Base-by-base conservation (phyloP, 345 rosid genomes). In the Eucalyptus erythrocorys region DNA sequence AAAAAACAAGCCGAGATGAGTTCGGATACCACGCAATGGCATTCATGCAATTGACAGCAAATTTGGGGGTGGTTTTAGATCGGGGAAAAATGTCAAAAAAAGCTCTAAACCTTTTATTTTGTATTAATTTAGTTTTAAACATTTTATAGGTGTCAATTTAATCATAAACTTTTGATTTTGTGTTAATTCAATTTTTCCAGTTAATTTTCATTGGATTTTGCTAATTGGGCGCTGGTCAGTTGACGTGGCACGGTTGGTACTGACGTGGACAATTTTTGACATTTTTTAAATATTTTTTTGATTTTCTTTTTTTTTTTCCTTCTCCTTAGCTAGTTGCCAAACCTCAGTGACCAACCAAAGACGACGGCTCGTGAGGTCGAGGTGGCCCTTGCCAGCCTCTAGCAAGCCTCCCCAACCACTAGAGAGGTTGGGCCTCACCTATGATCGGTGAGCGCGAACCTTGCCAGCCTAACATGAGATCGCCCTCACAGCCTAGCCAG, bases 141-240 rank as follows among this genome's bases (percentile, higher is more conserved):
- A 4, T 50, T 50, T 50, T 50, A 50, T 16, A 50, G 0, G 22
- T 50, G 0, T 4, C 22, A 51, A 51, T 17, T 51, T 51, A 7
- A 51, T 51, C 0, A 51, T 51, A 51, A 51, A 51, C 0, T 51
- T 51, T 51, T 51, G 9, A 51, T 7, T 51, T 17, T 51, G 10
- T 51, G 24, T 51, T 7, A 51, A 51, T 51, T 51, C 0, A 1
- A 0, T 3, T 51, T 0, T 19, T 51, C 0, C 0, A 0, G 4
- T 24, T 51, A 51, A 51, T 51, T 51, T 7, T 51, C 55, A 51
- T 51, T 51, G 10, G 24, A 51, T 51, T 51, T 51, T 19, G 2
- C 0, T 3, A 1, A 51, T 51, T 17, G 9, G 9, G 55, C 0
- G 1, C 0, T 0, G 0, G 0, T 51, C 0, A 0, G 9, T 3